Evolutionary conservation across 2,329 filamentous ascomycete genomes (phyloP).

Genomic region (Fusarium hainanense): DNA sequence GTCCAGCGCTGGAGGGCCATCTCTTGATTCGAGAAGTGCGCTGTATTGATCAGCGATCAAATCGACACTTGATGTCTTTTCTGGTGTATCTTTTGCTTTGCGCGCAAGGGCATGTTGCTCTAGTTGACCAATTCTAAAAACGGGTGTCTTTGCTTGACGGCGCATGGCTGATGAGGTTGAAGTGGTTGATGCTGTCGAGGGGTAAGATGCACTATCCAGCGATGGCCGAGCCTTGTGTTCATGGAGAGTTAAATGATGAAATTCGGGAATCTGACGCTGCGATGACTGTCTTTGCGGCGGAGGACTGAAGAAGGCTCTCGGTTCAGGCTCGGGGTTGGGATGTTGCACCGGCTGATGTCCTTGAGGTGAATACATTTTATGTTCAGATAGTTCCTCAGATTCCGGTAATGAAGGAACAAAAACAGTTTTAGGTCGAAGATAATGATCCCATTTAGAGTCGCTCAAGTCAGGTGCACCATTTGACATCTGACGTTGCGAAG

Average conservation of each 20-base stretch:
- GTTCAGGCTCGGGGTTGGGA: conserved; percentile 14
- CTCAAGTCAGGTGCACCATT: conserved; percentile 44
- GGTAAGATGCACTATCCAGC: conserved; percentile 42
- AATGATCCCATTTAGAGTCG: conserved; percentile 47
- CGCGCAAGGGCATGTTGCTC: conserved; percentile 50
- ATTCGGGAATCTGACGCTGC: conserved; percentile 42
- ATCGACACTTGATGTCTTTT: conserved; percentile 58
- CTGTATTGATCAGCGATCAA: conserved; percentile 64
- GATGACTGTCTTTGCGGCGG: conserved; percentile 28
- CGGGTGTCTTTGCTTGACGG: conserved; percentile 63
- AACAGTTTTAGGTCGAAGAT: conserved; percentile 42
- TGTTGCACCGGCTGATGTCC: conserved; percentile 3
- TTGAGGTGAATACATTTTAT: conserved; percentile 7
- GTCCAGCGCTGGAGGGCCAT: conserved; percentile 52
- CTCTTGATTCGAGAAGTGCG: conserved; percentile 55
- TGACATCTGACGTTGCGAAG: conserved; percentile 35
- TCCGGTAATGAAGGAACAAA: conserved; percentile 35
- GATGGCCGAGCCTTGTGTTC: conserved; percentile 39
- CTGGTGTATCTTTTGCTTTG: conserved; percentile 38
- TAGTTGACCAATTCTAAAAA: conserved; percentile 61
- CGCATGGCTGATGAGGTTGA: conserved; percentile 51
- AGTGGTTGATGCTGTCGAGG: conserved; percentile 52
- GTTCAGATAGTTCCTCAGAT: conserved; percentile 22
- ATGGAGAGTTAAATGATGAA: conserved; percentile 41
- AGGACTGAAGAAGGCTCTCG: conserved; percentile 23